A percentile compares a stretch with the other conserved stretches of the same genome.
Evolutionary conservation across 352 stramenopile genomes (phyloP).

Genomic region (Stephanocyclus meneghinianus): DNA sequence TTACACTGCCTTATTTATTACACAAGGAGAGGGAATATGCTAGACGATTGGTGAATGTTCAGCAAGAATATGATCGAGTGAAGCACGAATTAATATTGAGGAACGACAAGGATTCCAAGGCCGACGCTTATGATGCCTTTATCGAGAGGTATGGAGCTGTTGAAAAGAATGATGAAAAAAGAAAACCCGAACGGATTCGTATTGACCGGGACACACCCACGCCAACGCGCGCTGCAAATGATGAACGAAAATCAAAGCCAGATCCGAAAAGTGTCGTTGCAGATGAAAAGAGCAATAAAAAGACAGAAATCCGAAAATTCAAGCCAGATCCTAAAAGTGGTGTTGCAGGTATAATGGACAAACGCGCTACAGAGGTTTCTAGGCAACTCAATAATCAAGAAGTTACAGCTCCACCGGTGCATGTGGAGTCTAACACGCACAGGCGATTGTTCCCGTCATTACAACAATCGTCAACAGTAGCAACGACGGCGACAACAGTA

Average conservation of each 20-base stretch:
- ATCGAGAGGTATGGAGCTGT: neutral
- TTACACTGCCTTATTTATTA: conserved; percentile 48
- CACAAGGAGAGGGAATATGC: conserved; percentile 44
- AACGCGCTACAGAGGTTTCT: too few relatives aligned
- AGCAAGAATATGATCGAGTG: conserved; percentile 25
- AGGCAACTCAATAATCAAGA: neutral
- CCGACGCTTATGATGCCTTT: neutral
- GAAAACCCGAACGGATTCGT: neutral
- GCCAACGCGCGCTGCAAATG: neutral
- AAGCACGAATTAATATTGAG: conserved; percentile 27
- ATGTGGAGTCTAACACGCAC: neutral
- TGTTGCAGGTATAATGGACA: too few relatives aligned
- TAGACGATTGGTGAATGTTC: conserved; percentile 24
- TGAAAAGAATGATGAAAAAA: neutral
- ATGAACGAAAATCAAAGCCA: neutral
- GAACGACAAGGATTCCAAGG: conserved; percentile 25
- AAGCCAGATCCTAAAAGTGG: too few relatives aligned
- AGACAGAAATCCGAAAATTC: too few relatives aligned
- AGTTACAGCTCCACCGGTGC: too few relatives aligned
- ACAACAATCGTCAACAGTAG: conserved; percentile 12
- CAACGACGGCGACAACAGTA: neutral
- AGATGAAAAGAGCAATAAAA: neutral
- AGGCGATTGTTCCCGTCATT: conserved; percentile 12
- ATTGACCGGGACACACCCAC: neutral
- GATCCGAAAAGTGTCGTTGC: neutral